A percentile compares a stretch with the other conserved stretches of the same genome.
These are phyloP conservation scores for Aspergillus diversus DNA, from an alignment of 495 filamentous ascomycete genomes.

Conservation along the genomic window DNA sequence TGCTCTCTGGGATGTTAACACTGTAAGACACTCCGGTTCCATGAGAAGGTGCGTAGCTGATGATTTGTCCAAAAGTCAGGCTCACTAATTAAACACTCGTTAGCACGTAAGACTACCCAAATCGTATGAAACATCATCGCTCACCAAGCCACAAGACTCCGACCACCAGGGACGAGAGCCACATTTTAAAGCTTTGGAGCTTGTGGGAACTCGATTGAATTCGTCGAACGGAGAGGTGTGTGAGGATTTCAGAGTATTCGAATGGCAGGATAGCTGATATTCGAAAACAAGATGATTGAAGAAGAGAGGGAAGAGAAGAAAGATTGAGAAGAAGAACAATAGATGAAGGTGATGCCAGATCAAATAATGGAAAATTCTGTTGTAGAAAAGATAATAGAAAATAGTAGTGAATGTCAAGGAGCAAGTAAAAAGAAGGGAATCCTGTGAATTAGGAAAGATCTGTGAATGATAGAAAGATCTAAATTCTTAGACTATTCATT, in stretches of 20 bases:
- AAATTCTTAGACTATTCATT: background rate
- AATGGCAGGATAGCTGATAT: too few relatives aligned
- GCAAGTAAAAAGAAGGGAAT: background rate
- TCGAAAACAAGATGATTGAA: background rate
- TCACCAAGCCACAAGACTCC: constrained; percentile 11
- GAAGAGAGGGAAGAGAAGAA: background rate
- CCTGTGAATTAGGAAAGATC: background rate
- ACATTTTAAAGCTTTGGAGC: background rate
- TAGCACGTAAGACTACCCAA: background rate
- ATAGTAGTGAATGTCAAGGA: background rate
- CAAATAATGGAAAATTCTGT: too few relatives aligned
- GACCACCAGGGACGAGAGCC: constrained; percentile 1
- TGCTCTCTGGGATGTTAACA: constrained; percentile 30
- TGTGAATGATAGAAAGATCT: background rate
- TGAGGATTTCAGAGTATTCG: background rate
- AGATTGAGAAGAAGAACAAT: background rate
- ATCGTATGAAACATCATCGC: background rate
- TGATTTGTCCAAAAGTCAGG: constrained; percentile 19
- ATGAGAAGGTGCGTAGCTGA: constrained; percentile 24
- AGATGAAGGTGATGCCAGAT: too few relatives aligned
- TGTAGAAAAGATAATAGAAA: background rate
- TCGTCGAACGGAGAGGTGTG: background rate
- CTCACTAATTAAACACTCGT: constrained; percentile 9
- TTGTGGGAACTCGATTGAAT: background rate
- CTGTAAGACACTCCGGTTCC: constrained; percentile 27